These are phyloP conservation scores for Avena sativa DNA, from an alignment of 176 grass and related monocot species.

Conservation along the genomic window DNA sequence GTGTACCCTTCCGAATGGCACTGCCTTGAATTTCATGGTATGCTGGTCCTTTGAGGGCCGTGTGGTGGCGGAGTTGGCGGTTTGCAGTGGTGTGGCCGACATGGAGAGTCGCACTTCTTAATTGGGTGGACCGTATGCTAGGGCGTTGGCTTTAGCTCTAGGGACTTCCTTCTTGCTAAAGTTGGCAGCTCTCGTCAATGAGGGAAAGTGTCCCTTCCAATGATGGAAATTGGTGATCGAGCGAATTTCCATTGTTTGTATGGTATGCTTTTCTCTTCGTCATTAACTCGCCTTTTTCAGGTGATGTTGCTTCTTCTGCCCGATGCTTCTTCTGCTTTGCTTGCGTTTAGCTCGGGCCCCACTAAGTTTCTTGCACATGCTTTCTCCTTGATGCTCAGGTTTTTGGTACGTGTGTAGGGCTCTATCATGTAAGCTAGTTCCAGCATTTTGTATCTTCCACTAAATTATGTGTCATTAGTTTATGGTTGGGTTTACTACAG, in stretches of 20 bases:
- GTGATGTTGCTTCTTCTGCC: background rate
- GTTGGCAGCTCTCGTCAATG: too few relatives aligned
- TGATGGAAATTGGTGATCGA: background rate
- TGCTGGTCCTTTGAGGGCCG: too few relatives aligned
- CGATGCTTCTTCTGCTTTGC: background rate
- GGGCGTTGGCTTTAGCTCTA: too few relatives aligned
- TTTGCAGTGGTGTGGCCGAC: too few relatives aligned
- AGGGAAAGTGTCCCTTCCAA: background rate
- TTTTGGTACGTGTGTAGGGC: background rate
- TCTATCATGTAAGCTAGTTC: background rate
- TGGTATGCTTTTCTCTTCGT: background rate
- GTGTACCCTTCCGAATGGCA: too few relatives aligned
- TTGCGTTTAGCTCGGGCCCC: background rate
- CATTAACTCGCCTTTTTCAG: fast-evolving
- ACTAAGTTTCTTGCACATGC: background rate
- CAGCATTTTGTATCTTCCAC: background rate
- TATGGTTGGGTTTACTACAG: too few relatives aligned
- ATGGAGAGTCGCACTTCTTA: too few relatives aligned
- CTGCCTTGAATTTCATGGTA: too few relatives aligned
- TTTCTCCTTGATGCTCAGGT: background rate
- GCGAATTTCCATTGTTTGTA: background rate
- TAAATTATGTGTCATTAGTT: too few relatives aligned
- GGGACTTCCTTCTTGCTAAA: too few relatives aligned
- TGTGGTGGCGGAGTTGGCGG: too few relatives aligned
- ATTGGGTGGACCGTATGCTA: too few relatives aligned